Conservation (phyloP, 768 basidiomycete genomes). For the Austroboletus eburneus region DNA sequence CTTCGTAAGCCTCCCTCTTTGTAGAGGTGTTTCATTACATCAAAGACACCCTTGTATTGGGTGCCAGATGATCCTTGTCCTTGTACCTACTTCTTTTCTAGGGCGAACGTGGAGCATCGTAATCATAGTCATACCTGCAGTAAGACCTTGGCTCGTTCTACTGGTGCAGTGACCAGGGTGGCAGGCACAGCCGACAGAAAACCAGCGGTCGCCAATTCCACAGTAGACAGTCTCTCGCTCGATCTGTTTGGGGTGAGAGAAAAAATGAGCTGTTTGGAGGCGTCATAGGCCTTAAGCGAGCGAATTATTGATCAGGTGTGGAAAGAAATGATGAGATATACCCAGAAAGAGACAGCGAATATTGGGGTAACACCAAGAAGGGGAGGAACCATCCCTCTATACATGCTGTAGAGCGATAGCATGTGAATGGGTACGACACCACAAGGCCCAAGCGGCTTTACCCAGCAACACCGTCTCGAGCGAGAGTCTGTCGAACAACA, state of each 20-base stretch:
- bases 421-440: conserved; percentile 2
- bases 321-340: conserved; percentile 27
- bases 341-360: conserved; percentile 98
- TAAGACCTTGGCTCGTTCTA: conserved; percentile 94
- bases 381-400: conserved; percentile 92
- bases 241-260: conserved; percentile 73
- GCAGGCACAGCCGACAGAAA: conserved; percentile 93
- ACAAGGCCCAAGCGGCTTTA: conserved; percentile 26
- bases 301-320: conserved; percentile 6
- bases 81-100: conserved; percentile 58
- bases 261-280: conserved; percentile 83
- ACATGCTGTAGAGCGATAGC: conserved; percentile 49
- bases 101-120: background rate
- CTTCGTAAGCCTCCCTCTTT: conserved; percentile 88
- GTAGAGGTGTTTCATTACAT: conserved; percentile 88
- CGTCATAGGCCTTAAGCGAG: conserved; percentile 75
- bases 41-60: conserved; percentile 86
- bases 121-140: conserved; percentile 58
- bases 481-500: conserved; percentile 86
- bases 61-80: conserved; percentile 72
- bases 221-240: conserved; percentile 55
- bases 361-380: conserved; percentile 95
- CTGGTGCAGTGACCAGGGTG: conserved; percentile 90
- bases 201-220: conserved; percentile 87
- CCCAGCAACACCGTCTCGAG: conserved; percentile 90